These are phyloP conservation scores for Prosopis cineraria DNA, from an alignment of 306 rosid genomes.

Conservation along the genomic window DNA sequence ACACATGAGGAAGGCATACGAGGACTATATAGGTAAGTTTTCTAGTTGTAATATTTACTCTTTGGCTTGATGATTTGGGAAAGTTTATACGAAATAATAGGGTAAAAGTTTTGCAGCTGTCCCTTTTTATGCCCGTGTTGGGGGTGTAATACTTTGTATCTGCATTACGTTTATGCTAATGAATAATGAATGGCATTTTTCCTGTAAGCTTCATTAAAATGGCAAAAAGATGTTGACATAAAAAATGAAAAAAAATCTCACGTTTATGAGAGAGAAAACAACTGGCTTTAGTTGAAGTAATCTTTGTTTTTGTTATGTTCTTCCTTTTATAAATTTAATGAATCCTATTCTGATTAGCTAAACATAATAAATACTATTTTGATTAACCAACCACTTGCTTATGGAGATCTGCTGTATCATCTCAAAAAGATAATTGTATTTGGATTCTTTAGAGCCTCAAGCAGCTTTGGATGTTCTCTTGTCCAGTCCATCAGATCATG, in stretches of 20 bases:
- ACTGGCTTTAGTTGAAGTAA: neutral
- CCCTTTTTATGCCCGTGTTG: neutral
- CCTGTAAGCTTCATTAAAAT: neutral
- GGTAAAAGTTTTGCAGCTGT: neutral
- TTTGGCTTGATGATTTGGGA: conserved; percentile 24
- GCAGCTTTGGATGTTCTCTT: neutral
- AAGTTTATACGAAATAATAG: neutral
- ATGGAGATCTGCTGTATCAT: neutral
- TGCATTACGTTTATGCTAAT: neutral
- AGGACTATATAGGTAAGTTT: conserved; percentile 84
- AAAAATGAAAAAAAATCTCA: neutral
- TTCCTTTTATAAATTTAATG: neutral
- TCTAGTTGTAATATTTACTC: neutral
- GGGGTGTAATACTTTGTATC: neutral
- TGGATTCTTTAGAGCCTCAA: neutral
- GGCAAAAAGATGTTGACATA: neutral
- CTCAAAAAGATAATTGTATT: neutral
- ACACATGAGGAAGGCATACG: conserved; percentile 85
- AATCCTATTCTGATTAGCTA: neutral
- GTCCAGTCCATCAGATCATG: neutral
- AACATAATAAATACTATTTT: neutral
- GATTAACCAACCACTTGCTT: neutral
- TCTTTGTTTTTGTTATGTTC: neutral
- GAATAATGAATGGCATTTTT: neutral
- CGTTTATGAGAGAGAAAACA: conserved; percentile 1